Percentiles rank a stretch among this genome's conserved stretches.
phyloP scores from a whole-genome alignment of 1,284 basidiomycete genomes.

The Baeospora myosura region DNA sequence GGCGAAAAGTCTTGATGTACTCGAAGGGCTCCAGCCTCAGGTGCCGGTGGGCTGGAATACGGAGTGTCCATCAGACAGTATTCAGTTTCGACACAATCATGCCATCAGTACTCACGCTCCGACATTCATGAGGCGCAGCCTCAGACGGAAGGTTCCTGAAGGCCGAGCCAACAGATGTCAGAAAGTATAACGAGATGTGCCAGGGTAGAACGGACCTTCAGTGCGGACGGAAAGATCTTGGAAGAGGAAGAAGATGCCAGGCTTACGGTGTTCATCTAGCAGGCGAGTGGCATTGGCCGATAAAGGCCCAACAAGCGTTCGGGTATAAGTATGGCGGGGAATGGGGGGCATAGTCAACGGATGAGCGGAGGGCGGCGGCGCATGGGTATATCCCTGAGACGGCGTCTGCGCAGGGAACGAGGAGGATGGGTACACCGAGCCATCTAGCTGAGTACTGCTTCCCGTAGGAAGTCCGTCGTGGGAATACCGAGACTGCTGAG shows the following conservation, averaged over 20 bases:
- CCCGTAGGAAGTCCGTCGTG: conserved; percentile 1
- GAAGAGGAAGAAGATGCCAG: conserved; percentile 84
- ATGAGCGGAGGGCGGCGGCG: conserved; percentile 17
- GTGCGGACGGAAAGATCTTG: conserved; percentile 84
- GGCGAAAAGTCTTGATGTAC: conserved; percentile 62
- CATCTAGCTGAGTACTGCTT: too few relatives aligned
- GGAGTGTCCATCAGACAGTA: conserved; percentile 15
- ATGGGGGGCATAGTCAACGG: conserved; percentile 34
- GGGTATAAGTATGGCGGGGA: conserved; percentile 65
- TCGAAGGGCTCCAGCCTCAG: conserved; percentile 56
- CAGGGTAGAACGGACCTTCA: conserved; percentile 39
- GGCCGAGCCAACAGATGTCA: too few relatives aligned
- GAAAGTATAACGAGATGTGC: conserved; percentile 6
- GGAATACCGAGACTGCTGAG: not conserved
- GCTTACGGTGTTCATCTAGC: conserved; percentile 73
- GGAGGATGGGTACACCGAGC: too few relatives aligned
- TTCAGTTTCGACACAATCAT: conserved; percentile 12
- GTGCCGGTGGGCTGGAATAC: conserved; percentile 53
- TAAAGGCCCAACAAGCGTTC: conserved; percentile 83
- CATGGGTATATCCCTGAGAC: too few relatives aligned
- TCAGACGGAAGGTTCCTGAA: conserved; percentile 64
- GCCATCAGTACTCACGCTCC: conserved; percentile 58
- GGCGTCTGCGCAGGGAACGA: too few relatives aligned
- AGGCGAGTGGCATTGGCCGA: conserved; percentile 79
- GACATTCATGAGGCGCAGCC: conserved; percentile 78